Percentiles rank a stretch among this genome's conserved stretches.
Evolutionary conservation across 169 alveolate genomes (phyloP).

Genomic region (Cryptosporidium bovis): DNA sequence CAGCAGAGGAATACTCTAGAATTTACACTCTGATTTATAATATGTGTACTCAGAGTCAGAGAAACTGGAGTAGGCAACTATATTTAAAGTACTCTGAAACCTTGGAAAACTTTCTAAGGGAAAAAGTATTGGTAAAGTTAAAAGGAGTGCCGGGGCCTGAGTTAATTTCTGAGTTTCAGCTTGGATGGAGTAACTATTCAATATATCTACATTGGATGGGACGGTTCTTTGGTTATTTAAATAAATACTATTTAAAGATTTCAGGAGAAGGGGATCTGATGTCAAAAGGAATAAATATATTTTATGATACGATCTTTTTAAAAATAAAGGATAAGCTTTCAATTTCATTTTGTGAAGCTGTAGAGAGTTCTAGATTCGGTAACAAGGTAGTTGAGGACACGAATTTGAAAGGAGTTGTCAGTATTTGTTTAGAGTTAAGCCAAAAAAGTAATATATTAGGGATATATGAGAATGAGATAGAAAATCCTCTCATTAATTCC

Average conservation of each 20-base stretch:
- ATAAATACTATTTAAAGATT: constrained; percentile 75
- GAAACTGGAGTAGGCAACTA: constrained; percentile 58
- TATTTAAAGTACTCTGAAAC: constrained; percentile 55
- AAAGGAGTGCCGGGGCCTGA: constrained; percentile 11
- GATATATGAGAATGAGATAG: constrained; percentile 59
- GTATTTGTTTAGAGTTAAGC: constrained; percentile 47
- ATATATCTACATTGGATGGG: constrained; percentile 84
- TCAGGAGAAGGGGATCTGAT: constrained; percentile 56
- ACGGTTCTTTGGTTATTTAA: constrained; percentile 84
- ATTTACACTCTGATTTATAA: constrained; percentile 78
- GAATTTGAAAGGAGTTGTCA: constrained; percentile 18
- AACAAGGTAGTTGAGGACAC: constrained; percentile 15
- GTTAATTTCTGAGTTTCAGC: constrained; percentile 77
- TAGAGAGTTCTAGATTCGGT: constrained; percentile 28
- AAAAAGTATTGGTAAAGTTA: constrained; percentile 10
- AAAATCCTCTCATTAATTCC: not conserved
- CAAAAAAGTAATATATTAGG: constrained; percentile 38
- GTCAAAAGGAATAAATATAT: constrained; percentile 54
- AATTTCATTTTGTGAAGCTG: constrained; percentile 27
- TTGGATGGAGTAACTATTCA: constrained; percentile 83
- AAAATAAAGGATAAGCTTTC: constrained; percentile 31
- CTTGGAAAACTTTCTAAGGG: constrained; percentile 47
- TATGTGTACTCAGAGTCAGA: constrained; percentile 78
- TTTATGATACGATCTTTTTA: constrained; percentile 32
- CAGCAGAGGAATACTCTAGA: constrained; percentile 77